A percentile compares a stretch with the other conserved stretches of the same genome.
phyloP scores from a whole-genome alignment of 2,329 filamentous ascomycete species.

The Ascochyta viciae-villosae region DNA sequence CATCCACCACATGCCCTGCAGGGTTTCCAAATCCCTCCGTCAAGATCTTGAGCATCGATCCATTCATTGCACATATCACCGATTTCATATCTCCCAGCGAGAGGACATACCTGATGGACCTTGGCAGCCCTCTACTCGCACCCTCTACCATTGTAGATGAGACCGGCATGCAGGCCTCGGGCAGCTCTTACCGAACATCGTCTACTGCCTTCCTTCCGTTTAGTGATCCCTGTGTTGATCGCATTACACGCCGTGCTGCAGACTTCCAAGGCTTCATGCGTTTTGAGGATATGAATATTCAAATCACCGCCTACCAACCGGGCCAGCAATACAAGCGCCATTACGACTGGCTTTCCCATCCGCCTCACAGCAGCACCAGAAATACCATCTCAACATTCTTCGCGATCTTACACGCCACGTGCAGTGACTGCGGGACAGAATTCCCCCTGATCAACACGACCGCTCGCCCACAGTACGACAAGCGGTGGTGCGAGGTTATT shows the following conservation, averaged over 20 bases:
- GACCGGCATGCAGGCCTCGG: background rate
- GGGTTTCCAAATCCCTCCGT: background rate
- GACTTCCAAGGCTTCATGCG: slow-evolving; percentile 4
- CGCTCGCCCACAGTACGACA: background rate
- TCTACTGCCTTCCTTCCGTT: background rate
- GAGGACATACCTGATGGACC: background rate
- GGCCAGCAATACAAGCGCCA: slow-evolving; percentile 6
- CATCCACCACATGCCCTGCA: background rate
- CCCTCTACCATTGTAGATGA: background rate
- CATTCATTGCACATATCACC: slow-evolving; percentile 1
- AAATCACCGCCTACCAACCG: slow-evolving; percentile 4
- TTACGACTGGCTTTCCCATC: slow-evolving; percentile 1
- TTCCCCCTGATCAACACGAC: slow-evolving; percentile 1
- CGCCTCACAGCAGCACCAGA: background rate
- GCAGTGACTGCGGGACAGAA: slow-evolving; percentile 1
- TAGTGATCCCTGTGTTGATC: background rate
- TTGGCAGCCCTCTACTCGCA: background rate
- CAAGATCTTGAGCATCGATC: slow-evolving; percentile 2
- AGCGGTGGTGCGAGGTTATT: slow-evolving; percentile 6
- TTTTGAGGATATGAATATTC: background rate
- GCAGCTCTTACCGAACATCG: background rate
- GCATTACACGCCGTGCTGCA: background rate
- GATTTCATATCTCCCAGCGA: slow-evolving; percentile 4
- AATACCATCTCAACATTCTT: slow-evolving; percentile 4
- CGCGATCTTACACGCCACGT: slow-evolving; percentile 2